Conservation (phyloP, 75 land plant species). For the Sequoiadendron giganteum region DNA sequence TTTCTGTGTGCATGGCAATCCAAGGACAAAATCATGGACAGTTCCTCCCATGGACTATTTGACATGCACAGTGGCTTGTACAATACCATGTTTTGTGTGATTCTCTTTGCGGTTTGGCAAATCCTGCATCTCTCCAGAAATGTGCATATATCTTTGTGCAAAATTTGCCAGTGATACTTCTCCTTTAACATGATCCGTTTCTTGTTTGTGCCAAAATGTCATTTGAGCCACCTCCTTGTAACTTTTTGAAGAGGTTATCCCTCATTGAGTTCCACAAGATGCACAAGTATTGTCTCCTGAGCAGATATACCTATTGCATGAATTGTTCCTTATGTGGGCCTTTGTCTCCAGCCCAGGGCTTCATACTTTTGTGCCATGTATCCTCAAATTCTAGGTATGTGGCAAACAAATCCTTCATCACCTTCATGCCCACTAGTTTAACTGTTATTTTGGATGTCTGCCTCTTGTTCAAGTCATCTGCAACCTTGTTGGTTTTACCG, state of each 20-base stretch:
- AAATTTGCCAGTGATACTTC: too few relatives aligned
- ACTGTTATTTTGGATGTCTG: too few relatives aligned
- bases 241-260: not conserved
- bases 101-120: not conserved
- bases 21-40: too few relatives aligned
- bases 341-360: not conserved
- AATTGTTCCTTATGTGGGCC: not conserved
- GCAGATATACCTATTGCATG: not conserved
- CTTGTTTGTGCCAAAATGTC: too few relatives aligned
- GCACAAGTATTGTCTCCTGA: not conserved
- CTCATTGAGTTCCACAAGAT: not conserved
- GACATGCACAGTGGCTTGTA: not conserved
- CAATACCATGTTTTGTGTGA: not conserved
- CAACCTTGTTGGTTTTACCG: too few relatives aligned
- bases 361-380: not conserved
- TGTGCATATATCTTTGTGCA: too few relatives aligned
- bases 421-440: too few relatives aligned
- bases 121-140: not conserved
- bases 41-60: not conserved
- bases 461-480: too few relatives aligned
- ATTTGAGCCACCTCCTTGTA: not conserved
- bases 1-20: too few relatives aligned
- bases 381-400: not conserved
- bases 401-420: too few relatives aligned
- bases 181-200: too few relatives aligned